Base-by-base conservation (phyloP, 352 stramenopile species). In the Phytophthora constricta region DNA sequence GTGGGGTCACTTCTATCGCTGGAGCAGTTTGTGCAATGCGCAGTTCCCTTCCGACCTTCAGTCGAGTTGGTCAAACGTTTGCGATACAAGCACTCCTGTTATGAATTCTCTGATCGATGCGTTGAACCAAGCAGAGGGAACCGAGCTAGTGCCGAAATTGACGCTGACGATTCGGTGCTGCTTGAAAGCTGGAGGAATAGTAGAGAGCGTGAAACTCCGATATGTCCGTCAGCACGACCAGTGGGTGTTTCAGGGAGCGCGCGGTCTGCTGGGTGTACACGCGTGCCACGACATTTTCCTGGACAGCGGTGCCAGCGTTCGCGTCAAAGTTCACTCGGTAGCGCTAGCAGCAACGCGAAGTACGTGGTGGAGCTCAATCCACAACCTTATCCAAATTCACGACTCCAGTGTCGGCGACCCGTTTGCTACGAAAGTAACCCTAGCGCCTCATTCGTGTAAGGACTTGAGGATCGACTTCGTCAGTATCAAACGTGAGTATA, bases 11-110 rank as follows among this genome's bases (percentile, higher is more conserved):
- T n/a, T n/a, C n/a, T n/a, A n/a, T n/a, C n/a, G n/a, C n/a, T n/a
- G n/a, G 26, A 49, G 37, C 27, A 16, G 41, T 25, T 37, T 59
- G 37, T 9, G 19, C 25, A 13, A 34, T 14, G 27, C 25, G 26
- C 41, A 17, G 13, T 19, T 22, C 41, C 41, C 41, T 27, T 8
- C 13, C 4, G 39, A 50, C 22, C 13, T 50, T 26, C 17, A 19
- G 41, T 51, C 53, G 31, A 41, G 53, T 11, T 61, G 53, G 39
- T 61, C 53, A 5, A 61, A 61, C 20, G 41, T 52, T 17, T 61
- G 53, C 26, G 20, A 28, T 19, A 25, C 48, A n/a, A 26, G 28
- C 16, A 17, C 42, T 19, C 25, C 37, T 11, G 5, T 19, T 14
- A 50, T 42, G 11, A 22, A 31, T 28, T 23, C 41, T 14, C 25